Base-by-base conservation (phyloP, 2,329 filamentous ascomycete genomes). In the Pseudopithomyces chartarum region DNA sequence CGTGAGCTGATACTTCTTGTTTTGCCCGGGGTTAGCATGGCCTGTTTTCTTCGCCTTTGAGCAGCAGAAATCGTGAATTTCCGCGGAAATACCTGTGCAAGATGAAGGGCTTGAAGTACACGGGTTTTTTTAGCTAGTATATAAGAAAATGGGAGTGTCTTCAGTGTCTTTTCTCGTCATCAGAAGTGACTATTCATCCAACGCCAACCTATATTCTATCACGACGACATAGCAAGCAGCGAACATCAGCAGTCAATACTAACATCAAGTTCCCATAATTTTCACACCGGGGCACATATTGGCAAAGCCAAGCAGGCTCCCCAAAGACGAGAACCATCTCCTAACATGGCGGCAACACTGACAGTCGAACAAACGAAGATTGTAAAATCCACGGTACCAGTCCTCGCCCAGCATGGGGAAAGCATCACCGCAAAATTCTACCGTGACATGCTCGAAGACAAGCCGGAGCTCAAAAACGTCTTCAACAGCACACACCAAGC, bases 381-480 rank as follows among this genome's bases (percentile, higher is more conserved):
- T 67, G 86, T 92, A 75, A 88, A 87, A 74, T 82, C 86, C 50
- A 92, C 90, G 6, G 85, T 90, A 57, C 90, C 90, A 2, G 82
- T 88, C 33, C 82, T 92, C 2, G 82, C 82, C 20, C 81, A 87
- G 59, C 85, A 91, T 69, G 90, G 90, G 69, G 82, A 84, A 60
- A 80, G 82, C 59, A 90, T 92, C 73, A 88, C 89, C 6, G 81
- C 81, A n/a, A 81, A 84, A 62, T 92, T 93, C 79, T 92, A 93
- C 80, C 80, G 81, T 59, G 87, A 85, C 68, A 85, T 92, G 80
- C 79, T 92, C 22, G 70, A 71, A 11, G 85, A 85, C 38, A 81
- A 91, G 58, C 89, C 89, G 0, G 82, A 86, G 43, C 83, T 92
- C 32, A 84, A 87, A 65, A 83, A 87, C 73, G 80, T 89, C 74